Conservation (phyloP, 2,329 filamentous ascomycete species). For the Proliferodiscus dingleyae region DNA sequence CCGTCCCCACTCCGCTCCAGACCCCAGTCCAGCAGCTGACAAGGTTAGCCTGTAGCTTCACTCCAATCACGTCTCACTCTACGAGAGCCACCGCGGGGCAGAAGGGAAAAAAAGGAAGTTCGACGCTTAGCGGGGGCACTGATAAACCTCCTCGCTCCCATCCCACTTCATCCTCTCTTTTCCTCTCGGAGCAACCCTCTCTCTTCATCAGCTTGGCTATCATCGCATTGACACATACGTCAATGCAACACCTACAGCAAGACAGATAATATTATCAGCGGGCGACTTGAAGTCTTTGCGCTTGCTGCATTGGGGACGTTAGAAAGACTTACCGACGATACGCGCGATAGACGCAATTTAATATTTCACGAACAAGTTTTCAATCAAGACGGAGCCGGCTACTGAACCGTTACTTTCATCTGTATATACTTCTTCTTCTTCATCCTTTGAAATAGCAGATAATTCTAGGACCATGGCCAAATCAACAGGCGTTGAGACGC, state of each 20-base stretch:
- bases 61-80: too few species aligned
- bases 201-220: background rate
- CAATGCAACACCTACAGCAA: constrained; percentile 2
- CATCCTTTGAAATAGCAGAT: background rate
- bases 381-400: background rate
- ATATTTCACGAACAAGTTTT: background rate
- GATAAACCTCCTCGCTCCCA: background rate
- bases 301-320: constrained; percentile 23
- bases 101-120: too few species aligned
- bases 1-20: background rate
- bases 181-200: background rate
- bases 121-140: background rate
- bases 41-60: background rate
- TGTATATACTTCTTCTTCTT: background rate
- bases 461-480: constrained; percentile 10
- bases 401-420: background rate
- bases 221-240: constrained; percentile 5
- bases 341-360: background rate
- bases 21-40: background rate
- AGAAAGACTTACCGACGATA: constrained; percentile 28
- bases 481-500: constrained; percentile 18
- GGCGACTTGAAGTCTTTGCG: constrained; percentile 35
- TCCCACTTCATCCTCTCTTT: background rate
- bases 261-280: constrained; percentile 24
- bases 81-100: too few species aligned